Evolutionary conservation across 208 protist species (phyloP).

Genomic region (Spongospora subterranea): DNA sequence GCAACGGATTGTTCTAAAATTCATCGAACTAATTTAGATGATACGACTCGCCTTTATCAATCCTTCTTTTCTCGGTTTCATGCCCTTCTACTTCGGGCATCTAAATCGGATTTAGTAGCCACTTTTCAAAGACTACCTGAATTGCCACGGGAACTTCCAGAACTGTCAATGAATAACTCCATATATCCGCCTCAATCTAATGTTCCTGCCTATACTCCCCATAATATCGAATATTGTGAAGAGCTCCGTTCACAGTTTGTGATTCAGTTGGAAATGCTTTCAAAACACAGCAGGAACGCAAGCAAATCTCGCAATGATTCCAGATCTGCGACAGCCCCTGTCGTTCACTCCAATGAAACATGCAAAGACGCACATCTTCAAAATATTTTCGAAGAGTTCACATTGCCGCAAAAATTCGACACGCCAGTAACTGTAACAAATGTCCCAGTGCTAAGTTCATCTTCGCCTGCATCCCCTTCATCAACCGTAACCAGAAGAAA

Average conservation of each 20-base stretch:
- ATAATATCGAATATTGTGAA: constrained; percentile 40
- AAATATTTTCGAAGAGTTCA: not conserved
- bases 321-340: not conserved
- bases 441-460: not conserved
- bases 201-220: not conserved
- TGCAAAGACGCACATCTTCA: not conserved
- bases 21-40: constrained; percentile 13
- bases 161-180: constrained; percentile 26
- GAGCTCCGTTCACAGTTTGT: constrained; percentile 31
- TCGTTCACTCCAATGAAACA: not conserved
- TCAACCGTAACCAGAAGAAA: not conserved
- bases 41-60: constrained; percentile 7
- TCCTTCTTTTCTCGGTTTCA: constrained; percentile 40
- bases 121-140: constrained; percentile 10
- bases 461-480: not conserved
- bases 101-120: not conserved
- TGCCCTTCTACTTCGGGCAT: not conserved
- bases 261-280: not conserved
- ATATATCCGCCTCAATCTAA: not conserved
- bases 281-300: not conserved
- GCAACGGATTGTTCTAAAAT: not conserved
- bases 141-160: not conserved
- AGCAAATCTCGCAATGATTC: not conserved
- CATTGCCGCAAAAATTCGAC: not conserved
- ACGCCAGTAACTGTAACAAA: not conserved